Conservation (phyloP, 371 early-diverging fungal genomes). For the Coemansia sp. region DNA sequence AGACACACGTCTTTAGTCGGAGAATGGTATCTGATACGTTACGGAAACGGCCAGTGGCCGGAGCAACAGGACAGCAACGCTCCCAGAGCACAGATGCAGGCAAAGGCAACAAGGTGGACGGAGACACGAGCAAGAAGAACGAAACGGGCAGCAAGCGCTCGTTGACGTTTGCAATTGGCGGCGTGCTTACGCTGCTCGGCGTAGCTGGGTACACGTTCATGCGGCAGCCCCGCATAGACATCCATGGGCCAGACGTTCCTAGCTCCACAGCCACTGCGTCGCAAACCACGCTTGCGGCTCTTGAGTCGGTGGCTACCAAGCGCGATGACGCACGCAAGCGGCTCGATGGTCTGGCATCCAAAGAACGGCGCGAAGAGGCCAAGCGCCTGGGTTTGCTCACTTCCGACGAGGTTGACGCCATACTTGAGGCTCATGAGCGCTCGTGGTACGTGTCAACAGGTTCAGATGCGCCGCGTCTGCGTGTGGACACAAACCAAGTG, state of each 20-base stretch:
- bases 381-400: constrained; percentile 23
- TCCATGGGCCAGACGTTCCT: neutral
- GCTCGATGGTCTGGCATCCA: constrained; percentile 15
- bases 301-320: constrained; percentile 37
- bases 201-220: constrained; percentile 35
- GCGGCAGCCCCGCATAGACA: constrained; percentile 12
- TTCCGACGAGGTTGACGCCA: constrained; percentile 31
- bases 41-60: neutral
- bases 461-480: neutral
- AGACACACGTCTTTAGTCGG: neutral
- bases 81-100: neutral
- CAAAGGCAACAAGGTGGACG: neutral
- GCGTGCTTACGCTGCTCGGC: constrained; percentile 31
- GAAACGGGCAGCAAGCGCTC: constrained; percentile 21
- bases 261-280: neutral
- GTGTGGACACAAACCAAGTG: constrained; percentile 56
- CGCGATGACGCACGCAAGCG: constrained; percentile 16
- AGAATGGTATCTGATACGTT: neutral
- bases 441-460: constrained; percentile 18
- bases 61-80: neutral
- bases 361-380: constrained; percentile 19
- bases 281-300: constrained; percentile 4
- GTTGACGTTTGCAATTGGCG: constrained; percentile 41
- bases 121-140: neutral
- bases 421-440: constrained; percentile 31